phyloP scores from a whole-genome alignment of 192 early-diverging fungal genomes.

The Coemansia biformis region DNA sequence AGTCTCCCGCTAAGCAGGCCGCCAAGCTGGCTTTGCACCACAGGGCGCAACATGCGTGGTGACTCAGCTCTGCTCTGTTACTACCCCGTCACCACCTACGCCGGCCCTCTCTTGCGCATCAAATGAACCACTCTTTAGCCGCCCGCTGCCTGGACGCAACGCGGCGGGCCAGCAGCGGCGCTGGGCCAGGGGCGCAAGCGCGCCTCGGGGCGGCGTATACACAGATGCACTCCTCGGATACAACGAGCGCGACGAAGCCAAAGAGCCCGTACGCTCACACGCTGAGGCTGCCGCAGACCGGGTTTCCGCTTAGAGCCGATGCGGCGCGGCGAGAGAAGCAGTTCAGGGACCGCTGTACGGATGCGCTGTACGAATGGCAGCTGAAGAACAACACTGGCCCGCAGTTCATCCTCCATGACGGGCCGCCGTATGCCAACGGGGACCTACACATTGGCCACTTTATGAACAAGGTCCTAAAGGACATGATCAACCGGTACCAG shows the following conservation, averaged over 20 bases:
- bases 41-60: too few species aligned
- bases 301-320: slow-evolving; percentile 63
- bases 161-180: not conserved
- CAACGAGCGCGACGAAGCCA: slow-evolving; percentile 7
- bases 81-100: too few species aligned
- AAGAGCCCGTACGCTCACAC: slow-evolving; percentile 51
- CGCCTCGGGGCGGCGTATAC: too few species aligned
- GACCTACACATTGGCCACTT: slow-evolving; percentile 69
- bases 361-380: slow-evolving; percentile 68
- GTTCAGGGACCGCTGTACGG: slow-evolving; percentile 59
- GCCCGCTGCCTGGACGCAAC: slow-evolving; percentile 4
- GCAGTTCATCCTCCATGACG: slow-evolving; percentile 74
- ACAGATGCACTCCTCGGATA: too few species aligned
- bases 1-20: too few species aligned
- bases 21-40: too few species aligned
- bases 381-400: slow-evolving; percentile 61
- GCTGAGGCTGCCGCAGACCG: slow-evolving; percentile 65
- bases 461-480: slow-evolving; percentile 79
- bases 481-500: slow-evolving; percentile 70
- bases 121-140: slow-evolving; percentile 41
- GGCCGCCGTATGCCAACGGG: slow-evolving; percentile 79
- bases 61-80: slow-evolving; percentile 1
- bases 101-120: too few species aligned
- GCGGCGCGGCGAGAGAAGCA: slow-evolving; percentile 55
- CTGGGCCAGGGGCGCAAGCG: not conserved